phyloP scores from a whole-genome alignment of 768 basidiomycete species.

The Artomyces pyxidatus region DNA sequence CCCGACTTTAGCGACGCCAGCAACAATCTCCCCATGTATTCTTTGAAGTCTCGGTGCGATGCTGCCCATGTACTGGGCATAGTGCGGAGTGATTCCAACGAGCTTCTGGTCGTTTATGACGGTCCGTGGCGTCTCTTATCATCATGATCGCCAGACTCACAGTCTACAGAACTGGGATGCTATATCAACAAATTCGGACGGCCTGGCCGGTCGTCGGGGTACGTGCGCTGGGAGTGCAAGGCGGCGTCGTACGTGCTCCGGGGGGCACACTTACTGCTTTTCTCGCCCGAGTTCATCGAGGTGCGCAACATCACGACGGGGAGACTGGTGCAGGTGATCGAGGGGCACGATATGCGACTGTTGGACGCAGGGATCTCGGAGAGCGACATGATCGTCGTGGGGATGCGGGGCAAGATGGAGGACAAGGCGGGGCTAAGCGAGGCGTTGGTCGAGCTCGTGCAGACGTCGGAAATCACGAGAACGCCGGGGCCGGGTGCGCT shows the following conservation, averaged over 20 bases:
- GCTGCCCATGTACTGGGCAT: slow-evolving; percentile 59
- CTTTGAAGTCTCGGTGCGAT: slow-evolving; percentile 53
- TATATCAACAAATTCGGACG: slow-evolving; percentile 66
- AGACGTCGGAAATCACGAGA: slow-evolving; percentile 49
- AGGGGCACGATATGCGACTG: slow-evolving; percentile 61
- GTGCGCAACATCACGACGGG: slow-evolving; percentile 58
- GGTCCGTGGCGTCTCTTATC: slow-evolving; percentile 22
- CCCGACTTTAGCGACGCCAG: slow-evolving; percentile 49
- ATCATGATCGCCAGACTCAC: not conserved
- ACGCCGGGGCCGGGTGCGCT: slow-evolving; percentile 5
- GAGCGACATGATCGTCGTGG: slow-evolving; percentile 49
- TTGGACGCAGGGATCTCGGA: slow-evolving; percentile 38
- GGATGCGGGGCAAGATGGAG: slow-evolving; percentile 52
- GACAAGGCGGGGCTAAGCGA: slow-evolving; percentile 52
- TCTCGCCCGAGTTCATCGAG: slow-evolving; percentile 72
- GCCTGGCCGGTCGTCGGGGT: slow-evolving; percentile 52
- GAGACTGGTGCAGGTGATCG: slow-evolving; percentile 75
- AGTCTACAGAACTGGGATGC: slow-evolving; percentile 56
- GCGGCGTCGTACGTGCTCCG: slow-evolving; percentile 56
- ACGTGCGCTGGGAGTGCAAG: slow-evolving; percentile 73
- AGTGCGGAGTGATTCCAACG: slow-evolving; percentile 41
- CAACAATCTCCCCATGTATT: slow-evolving; percentile 27
- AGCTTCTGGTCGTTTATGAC: slow-evolving; percentile 70
- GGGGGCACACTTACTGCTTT: slow-evolving; percentile 57
- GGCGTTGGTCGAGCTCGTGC: slow-evolving; percentile 57